These are phyloP conservation scores for Verticillium isaacii DNA, from an alignment of 2,329 filamentous ascomycete species.

Conservation along the genomic window DNA sequence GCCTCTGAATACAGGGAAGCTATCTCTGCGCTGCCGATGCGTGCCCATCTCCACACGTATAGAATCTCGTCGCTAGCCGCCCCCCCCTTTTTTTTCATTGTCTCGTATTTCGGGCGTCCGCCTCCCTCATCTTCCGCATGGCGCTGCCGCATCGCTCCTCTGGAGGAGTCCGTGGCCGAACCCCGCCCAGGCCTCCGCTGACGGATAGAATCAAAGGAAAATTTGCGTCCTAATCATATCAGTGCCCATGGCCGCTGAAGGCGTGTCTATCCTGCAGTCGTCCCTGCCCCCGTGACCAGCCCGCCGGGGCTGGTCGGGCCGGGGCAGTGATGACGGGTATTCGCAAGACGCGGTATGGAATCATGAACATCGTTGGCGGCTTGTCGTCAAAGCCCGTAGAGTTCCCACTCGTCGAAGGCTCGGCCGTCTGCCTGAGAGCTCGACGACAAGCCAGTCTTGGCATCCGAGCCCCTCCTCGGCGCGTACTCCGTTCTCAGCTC, in stretches of 20 bases:
- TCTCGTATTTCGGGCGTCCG: background rate
- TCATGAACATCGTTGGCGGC: background rate
- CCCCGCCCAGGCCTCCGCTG: background rate
- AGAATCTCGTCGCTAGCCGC: background rate
- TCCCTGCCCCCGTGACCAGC: background rate
- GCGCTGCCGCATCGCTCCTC: background rate
- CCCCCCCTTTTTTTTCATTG: background rate
- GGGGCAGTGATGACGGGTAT: background rate
- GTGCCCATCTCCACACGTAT: background rate
- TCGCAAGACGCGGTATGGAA: background rate
- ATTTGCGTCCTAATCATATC: background rate
- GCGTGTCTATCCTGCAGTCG: background rate
- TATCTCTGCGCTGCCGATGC: background rate
- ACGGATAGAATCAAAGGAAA: background rate
- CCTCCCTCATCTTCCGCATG: background rate
- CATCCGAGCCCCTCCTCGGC: background rate
- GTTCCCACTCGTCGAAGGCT: constrained; percentile 1
- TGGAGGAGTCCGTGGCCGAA: background rate
- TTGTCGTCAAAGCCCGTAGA: constrained; percentile 1
- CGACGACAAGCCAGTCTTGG: background rate
- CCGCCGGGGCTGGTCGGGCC: background rate
- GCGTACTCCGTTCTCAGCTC: constrained; percentile 3
- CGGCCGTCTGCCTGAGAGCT: background rate
- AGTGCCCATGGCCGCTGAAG: background rate
- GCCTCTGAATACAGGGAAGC: background rate